These are phyloP conservation scores for Paxillus ammoniavirescens DNA, from an alignment of 768 basidiomycete genomes.

Conservation along the genomic window DNA sequence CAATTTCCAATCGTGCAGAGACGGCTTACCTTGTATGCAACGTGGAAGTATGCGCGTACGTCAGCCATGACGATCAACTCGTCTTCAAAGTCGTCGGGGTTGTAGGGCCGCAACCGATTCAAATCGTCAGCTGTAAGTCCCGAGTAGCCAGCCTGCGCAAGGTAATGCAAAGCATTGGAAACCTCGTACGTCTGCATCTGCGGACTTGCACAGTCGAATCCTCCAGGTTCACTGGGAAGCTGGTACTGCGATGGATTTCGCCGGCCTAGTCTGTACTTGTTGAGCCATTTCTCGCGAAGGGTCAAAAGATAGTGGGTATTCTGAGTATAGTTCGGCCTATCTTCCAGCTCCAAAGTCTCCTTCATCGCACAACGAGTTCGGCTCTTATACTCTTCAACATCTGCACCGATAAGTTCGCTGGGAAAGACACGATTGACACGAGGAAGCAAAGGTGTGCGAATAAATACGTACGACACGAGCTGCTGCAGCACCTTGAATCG, in stretches of 20 bases:
- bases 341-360: conserved; percentile 39
- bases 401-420: conserved; percentile 28
- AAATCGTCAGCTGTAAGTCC: conserved; percentile 24
- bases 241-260: neutral
- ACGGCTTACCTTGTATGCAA: conserved; percentile 47
- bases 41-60: conserved; percentile 54
- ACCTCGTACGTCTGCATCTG: no score
- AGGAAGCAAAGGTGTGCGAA: neutral
- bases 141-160: conserved; percentile 32
- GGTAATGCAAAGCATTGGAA: conserved; percentile 18
- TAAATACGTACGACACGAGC: conserved; percentile 34
- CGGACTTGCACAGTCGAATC: no score
- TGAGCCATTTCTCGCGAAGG: conserved; percentile 25
- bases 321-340: conserved; percentile 37
- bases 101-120: conserved; percentile 17
- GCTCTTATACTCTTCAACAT: conserved; percentile 29
- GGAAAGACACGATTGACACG: neutral
- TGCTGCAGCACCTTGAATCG: conserved; percentile 36
- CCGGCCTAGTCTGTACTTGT: conserved; percentile 20
- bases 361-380: conserved; percentile 26
- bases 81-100: conserved; percentile 32
- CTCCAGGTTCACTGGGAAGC: neutral
- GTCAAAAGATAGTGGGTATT: conserved; percentile 23
- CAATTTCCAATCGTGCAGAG: neutral
- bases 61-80: conserved; percentile 54